A percentile compares a stretch with the other conserved stretches of the same genome.
Evolutionary conservation across 164 flowering plant species (phyloP).

Genomic region (Nymphaea colorata): DNA sequence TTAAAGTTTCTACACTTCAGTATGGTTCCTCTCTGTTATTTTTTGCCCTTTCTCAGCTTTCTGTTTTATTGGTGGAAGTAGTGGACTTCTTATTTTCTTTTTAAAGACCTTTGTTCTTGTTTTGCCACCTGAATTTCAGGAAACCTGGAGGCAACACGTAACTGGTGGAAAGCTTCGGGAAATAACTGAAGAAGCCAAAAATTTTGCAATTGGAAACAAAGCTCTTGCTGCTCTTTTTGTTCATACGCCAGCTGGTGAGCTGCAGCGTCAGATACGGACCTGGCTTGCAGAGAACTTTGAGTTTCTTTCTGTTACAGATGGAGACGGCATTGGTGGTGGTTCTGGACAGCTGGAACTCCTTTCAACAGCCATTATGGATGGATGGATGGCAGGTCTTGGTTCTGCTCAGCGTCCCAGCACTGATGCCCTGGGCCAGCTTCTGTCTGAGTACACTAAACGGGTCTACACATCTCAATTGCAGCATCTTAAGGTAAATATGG

Average conservation of each 20-base stretch:
- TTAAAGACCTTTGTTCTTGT: too few relatives aligned
- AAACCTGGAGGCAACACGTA: constrained; percentile 83
- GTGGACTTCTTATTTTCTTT: too few relatives aligned
- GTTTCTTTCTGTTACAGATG: constrained; percentile 70
- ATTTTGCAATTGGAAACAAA: constrained; percentile 82
- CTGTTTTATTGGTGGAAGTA: too few relatives aligned
- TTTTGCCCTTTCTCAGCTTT: too few relatives aligned
- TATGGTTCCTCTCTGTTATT: too few relatives aligned
- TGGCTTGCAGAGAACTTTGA: constrained; percentile 98
- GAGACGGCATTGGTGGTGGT: constrained; percentile 61
- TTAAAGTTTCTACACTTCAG: too few relatives aligned
- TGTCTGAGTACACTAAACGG: constrained; percentile 83
- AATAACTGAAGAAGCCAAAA: constrained; percentile 93
- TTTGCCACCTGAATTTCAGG: constrained; percentile 26
- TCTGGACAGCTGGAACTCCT: constrained; percentile 92
- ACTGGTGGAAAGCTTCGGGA: constrained; percentile 97
- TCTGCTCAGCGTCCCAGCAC: constrained; percentile 81
- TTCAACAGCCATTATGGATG: constrained; percentile 98
- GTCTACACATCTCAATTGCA: constrained; percentile 89
- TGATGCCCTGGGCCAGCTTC: constrained; percentile 94
- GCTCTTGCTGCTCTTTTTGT: constrained; percentile 97
- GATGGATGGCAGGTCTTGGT: constrained; percentile 99
- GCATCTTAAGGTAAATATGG: constrained; percentile 66
- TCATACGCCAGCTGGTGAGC: constrained; percentile 98
- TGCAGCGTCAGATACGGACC: constrained; percentile 89